These are phyloP conservation scores for Alternaria gansuensis DNA, from an alignment of 2,329 filamentous ascomycete genomes.

Conservation along the genomic window DNA sequence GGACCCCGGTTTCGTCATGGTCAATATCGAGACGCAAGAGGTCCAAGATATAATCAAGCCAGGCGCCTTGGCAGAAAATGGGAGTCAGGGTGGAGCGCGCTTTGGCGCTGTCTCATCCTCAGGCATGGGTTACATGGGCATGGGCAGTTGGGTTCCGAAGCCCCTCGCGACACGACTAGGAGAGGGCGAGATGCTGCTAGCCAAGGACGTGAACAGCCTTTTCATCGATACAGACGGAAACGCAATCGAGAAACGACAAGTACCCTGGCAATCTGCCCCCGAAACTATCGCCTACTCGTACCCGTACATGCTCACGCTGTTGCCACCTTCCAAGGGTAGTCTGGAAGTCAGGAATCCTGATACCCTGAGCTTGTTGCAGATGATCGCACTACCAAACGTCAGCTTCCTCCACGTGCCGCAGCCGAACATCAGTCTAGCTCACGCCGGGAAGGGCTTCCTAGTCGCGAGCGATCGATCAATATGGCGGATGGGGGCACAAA, in stretches of 20 bases:
- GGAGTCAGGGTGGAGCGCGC: slow-evolving; percentile 71
- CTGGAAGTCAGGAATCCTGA: slow-evolving; percentile 93
- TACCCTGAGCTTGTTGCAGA: slow-evolving; percentile 88
- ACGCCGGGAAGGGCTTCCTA: slow-evolving; percentile 94
- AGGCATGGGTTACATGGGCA: slow-evolving; percentile 96
- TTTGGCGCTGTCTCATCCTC: slow-evolving; percentile 85
- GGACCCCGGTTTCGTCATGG: slow-evolving; percentile 88
- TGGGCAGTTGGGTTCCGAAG: slow-evolving; percentile 89
- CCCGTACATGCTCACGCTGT: slow-evolving; percentile 89
- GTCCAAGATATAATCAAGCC: slow-evolving; percentile 82
- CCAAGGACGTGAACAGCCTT: slow-evolving; percentile 95
- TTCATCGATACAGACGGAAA: slow-evolving; percentile 89
- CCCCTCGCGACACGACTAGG: slow-evolving; percentile 84
- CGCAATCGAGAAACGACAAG: slow-evolving; percentile 80
- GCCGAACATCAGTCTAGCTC: slow-evolving; percentile 90
- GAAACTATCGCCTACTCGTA: slow-evolving; percentile 96
- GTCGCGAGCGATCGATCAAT: slow-evolving; percentile 90
- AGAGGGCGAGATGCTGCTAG: slow-evolving; percentile 86
- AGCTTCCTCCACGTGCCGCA: slow-evolving; percentile 89
- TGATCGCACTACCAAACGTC: slow-evolving; percentile 80
- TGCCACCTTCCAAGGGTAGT: slow-evolving; percentile 81
- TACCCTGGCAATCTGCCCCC: slow-evolving; percentile 90
- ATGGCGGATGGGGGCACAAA: slow-evolving; percentile 94
- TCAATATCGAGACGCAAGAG: slow-evolving; percentile 79
- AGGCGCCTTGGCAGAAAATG: slow-evolving; percentile 72